These are phyloP conservation scores for Colletotrichum cereale DNA, from an alignment of 2,329 filamentous ascomycete species.

Conservation along the genomic window DNA sequence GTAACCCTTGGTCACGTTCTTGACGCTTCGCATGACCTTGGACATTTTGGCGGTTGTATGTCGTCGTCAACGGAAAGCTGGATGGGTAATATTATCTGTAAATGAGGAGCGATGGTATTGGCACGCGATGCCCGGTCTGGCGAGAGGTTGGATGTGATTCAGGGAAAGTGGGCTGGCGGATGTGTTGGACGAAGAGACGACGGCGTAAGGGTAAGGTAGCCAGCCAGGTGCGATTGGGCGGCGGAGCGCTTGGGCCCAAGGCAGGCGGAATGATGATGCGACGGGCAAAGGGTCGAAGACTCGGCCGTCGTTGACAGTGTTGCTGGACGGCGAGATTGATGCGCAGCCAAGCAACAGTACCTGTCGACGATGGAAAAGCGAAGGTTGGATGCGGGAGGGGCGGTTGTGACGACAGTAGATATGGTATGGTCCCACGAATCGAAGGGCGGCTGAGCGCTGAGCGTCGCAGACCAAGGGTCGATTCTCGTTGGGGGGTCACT, in stretches of 20 bases:
- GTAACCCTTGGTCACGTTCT: constrained; percentile 99
- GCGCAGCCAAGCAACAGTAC: constrained; percentile 2
- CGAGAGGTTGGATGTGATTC: constrained; percentile 18
- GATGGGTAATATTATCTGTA: neutral
- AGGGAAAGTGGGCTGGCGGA: constrained; percentile 17
- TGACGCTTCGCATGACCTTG: constrained; percentile 96
- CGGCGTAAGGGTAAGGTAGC: constrained; percentile 1
- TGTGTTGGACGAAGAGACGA: constrained; percentile 14
- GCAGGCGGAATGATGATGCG: constrained; percentile 11
- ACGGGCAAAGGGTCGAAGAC: neutral
- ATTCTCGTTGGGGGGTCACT: neutral
- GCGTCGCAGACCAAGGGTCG: constrained; percentile 23
- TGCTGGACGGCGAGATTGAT: neutral
- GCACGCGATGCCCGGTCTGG: constrained; percentile 7
- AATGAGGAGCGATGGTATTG: neutral
- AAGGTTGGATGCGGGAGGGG: constrained; percentile 13
- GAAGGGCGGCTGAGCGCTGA: constrained; percentile 21
- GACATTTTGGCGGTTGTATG: constrained; percentile 74
- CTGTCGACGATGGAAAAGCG: neutral
- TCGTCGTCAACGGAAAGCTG: constrained; percentile 7
- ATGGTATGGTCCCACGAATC: constrained; percentile 26
- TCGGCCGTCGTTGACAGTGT: constrained; percentile 3
- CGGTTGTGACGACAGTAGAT: constrained; percentile 12
- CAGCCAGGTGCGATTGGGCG: constrained; percentile 23
- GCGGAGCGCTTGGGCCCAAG: constrained; percentile 32